Conservation (phyloP, 164 flowering plant genomes). For the Macadamia integrifolia region DNA sequence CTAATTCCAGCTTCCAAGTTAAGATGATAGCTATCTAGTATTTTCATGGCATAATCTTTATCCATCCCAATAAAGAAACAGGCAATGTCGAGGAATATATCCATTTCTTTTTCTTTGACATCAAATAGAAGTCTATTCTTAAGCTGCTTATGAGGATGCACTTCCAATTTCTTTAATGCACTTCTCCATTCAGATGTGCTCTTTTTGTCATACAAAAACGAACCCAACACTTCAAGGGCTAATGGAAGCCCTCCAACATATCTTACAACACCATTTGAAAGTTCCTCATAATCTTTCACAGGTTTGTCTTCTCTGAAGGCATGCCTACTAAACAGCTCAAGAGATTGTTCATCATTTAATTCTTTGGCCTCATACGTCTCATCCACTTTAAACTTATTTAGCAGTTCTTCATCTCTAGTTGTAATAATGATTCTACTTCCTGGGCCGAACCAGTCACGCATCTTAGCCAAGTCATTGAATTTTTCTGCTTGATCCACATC, state of each 20-base stretch:
- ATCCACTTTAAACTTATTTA: neutral
- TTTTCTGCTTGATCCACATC: conserved; percentile 7
- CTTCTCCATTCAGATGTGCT: neutral
- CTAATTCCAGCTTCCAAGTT: neutral
- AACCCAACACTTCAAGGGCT: conserved; percentile 8
- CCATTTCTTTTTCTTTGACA: neutral
- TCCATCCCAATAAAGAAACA: conserved; percentile 6
- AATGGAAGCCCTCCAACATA: neutral
- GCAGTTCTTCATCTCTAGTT: conserved; percentile 1
- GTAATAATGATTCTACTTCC: conserved; percentile 8
- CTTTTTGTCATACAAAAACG: neutral
- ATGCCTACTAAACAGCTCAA: conserved; percentile 4
- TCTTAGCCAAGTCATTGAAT: neutral
- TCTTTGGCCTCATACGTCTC: neutral
- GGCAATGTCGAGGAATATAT: neutral
- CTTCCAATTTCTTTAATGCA: neutral
- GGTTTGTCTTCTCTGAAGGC: neutral
- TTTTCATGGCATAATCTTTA: neutral
- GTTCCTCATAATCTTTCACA: neutral
- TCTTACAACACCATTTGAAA: neutral
- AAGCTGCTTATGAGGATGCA: neutral
- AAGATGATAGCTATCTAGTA: neutral
- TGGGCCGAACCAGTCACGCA: neutral
- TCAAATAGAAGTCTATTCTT: neutral
- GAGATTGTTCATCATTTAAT: neutral